A percentile compares a stretch with the other conserved stretches of the same genome.
phyloP scores from a whole-genome alignment of 257 asterid species.

The Craterostigma plantagineum region DNA sequence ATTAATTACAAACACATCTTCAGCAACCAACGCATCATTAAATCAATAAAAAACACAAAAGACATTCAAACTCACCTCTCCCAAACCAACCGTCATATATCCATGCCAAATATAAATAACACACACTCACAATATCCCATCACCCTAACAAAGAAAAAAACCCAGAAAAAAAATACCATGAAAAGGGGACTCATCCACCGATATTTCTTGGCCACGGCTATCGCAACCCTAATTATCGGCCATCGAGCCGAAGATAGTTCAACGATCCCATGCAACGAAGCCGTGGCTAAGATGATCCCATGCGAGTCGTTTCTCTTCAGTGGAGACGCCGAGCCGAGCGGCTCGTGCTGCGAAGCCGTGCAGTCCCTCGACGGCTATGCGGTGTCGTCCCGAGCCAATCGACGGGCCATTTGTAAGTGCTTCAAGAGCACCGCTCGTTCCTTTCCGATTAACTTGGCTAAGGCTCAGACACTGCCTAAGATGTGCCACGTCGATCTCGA shows the following conservation, averaged over 20 bases:
- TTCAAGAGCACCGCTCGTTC: conserved; percentile 12
- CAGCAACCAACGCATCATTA: too few relatives aligned
- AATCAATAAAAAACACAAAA: too few relatives aligned
- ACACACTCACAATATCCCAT: too few relatives aligned
- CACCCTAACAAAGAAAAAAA: too few relatives aligned
- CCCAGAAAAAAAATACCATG: too few relatives aligned
- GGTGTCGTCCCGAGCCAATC: conserved; percentile 11
- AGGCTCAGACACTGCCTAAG: conserved; percentile 10
- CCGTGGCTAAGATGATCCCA: conserved; percentile 16
- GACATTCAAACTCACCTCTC: too few relatives aligned
- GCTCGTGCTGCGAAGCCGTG: conserved; percentile 12
- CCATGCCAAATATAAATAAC: too few relatives aligned
- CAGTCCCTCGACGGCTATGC: conserved; percentile 15
- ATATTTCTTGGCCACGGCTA: too few relatives aligned
- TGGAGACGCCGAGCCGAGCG: conserved; percentile 15
- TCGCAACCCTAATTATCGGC: conserved; percentile 1
- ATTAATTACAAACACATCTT: too few relatives aligned
- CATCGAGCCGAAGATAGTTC: conserved; percentile 2
- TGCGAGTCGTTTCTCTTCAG: conserved; percentile 19
- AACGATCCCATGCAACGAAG: conserved; percentile 16
- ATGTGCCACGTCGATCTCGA: conserved; percentile 12
- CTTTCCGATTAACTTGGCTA: conserved; percentile 12
- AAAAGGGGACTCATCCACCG: too few relatives aligned
- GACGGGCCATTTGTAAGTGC: conserved; percentile 17
- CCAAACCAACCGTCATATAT: too few relatives aligned